A percentile compares a stretch with the other conserved stretches of the same genome.
Conservation (phyloP, 768 basidiomycete species). For the Mycena rosella region DNA sequence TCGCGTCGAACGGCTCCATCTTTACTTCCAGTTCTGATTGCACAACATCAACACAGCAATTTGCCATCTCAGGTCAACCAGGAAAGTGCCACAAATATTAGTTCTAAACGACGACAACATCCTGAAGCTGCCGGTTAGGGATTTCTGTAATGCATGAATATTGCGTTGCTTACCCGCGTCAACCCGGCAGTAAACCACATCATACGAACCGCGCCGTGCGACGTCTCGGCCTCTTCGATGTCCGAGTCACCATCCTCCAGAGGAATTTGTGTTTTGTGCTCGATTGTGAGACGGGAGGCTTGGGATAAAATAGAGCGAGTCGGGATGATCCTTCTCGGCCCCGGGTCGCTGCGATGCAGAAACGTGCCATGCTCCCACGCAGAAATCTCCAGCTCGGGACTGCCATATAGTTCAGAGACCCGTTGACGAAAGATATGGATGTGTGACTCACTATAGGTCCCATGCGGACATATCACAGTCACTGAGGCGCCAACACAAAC, state of each 20-base stretch:
- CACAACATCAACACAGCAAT: no score
- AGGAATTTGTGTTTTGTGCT: not conserved
- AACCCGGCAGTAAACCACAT: not conserved
- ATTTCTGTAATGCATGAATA: not conserved
- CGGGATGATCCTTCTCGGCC: not conserved
- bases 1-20: no score
- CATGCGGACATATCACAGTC: constrained; percentile 19
- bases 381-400: constrained; percentile 27
- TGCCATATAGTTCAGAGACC: not conserved
- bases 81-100: not conserved
- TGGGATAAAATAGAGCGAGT: constrained; percentile 10
- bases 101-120: not conserved
- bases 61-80: no score
- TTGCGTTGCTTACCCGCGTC: not conserved
- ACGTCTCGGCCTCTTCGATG: not conserved
- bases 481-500: not conserved
- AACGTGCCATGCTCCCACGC: constrained; percentile 11
- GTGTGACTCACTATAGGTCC: constrained; percentile 16
- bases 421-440: not conserved
- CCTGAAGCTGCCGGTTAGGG: not conserved
- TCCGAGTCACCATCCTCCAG: not conserved
- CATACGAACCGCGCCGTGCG: not conserved
- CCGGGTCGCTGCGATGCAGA: not conserved
- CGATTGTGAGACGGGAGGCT: constrained; percentile 23
- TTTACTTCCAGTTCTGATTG: no score